A percentile compares a stretch with the other conserved stretches of the same genome.
Conservation (phyloP, 139 green algal species). For the Coelastrella sp. region DNA sequence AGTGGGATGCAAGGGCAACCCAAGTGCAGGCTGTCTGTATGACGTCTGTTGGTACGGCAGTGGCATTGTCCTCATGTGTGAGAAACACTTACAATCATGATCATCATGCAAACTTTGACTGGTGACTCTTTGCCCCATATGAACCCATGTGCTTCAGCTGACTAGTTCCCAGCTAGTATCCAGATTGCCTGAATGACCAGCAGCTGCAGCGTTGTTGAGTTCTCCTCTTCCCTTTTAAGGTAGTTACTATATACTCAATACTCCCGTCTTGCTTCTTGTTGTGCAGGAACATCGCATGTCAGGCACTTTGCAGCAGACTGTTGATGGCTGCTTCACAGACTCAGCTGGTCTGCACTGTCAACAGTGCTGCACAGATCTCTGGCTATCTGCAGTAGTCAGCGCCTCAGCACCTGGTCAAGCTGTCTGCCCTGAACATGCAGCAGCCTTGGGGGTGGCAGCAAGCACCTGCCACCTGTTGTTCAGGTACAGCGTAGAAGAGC, state of each 20-base stretch:
- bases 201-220: too few species aligned
- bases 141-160: too few species aligned
- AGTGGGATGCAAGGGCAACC: not conserved
- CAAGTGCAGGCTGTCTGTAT: too few species aligned
- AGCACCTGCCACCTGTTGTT: constrained; percentile 67
- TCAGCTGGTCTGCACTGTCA: constrained; percentile 69
- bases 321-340: constrained; percentile 1
- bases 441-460: constrained; percentile 48
- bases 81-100: too few species aligned
- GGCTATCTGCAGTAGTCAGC: constrained; percentile 74
- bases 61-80: too few species aligned
- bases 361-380: constrained; percentile 80
- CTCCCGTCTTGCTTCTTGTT: not conserved
- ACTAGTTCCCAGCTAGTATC: too few species aligned
- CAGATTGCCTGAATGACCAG: too few species aligned
- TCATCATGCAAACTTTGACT: too few species aligned
- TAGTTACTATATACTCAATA: not conserved
- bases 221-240: too few species aligned
- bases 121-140: too few species aligned
- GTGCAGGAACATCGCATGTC: constrained; percentile 46
- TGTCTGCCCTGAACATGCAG: constrained; percentile 80
- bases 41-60: too few species aligned
- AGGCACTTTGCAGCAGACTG: not conserved
- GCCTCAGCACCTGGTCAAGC: constrained; percentile 51
- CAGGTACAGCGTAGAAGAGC: constrained; percentile 54